Evolutionary conservation across 352 stramenopile genomes (phyloP), one percentile per base, ranked within the genome.

Genomic region (Pythium aphanidermatum): DNA sequence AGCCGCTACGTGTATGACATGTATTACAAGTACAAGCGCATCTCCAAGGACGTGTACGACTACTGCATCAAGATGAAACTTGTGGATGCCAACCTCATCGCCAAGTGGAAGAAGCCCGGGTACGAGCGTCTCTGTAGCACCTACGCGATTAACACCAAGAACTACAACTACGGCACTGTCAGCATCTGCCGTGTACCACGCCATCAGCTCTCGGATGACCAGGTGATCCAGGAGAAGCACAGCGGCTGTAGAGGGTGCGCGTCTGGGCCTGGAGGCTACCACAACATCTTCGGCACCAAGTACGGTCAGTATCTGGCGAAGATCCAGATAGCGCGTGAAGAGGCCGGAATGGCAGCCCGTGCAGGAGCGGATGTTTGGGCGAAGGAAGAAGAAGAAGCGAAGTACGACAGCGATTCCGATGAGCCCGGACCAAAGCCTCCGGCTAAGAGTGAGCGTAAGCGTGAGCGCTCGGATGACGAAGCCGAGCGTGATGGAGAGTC

Each of bases 241-340:
- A 98, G 93, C 24, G 96, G 96, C n/a, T 99, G 96, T 66, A 66
- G 88, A 20, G 96, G 96, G 9, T 99, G 96, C 60, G 94, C 95
- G 0, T 98, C 86, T 0, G 96, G 96, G 0, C 79, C 86, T 0
- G 94, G 88, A 16, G 89, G 89, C 4, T 89, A 83, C 53, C 76
- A 92, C 46, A 99, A 99, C 74, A 98, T 99, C 56, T 99, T 99
- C 66, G 96, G 96, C 33, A 99, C 99, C 68, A 99, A 99, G 66
- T 99, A 99, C 68, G 96, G 96, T 3, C 96, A 99, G 80, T 92
- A 98, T 63, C 76, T 99, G 25, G 96, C 96, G 0, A 74, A 87
- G 9, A 97, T 99, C 44, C 96, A 99, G 73, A 85, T 98, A 49
- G 87, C 79, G 5, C 72, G 95, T 13, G 92, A 98, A 61, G 58